Evolutionary conservation across 2,329 filamentous ascomycete species (phyloP).

Genomic region (Aspergillus aculeatinus): DNA sequence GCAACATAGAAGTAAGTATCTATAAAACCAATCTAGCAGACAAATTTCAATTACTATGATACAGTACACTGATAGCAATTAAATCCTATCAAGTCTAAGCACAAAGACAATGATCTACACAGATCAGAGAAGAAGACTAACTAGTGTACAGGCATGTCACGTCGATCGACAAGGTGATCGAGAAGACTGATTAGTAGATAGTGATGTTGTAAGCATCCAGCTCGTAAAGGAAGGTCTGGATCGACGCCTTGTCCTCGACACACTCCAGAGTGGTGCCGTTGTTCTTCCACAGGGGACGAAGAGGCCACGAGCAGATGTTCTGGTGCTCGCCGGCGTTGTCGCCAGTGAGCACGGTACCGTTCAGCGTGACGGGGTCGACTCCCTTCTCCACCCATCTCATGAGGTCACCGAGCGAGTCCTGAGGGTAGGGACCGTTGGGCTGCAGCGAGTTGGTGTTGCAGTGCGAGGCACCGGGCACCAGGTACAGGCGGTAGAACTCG

Average conservation of each 20-base stretch:
- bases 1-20: no score
- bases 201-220: not conserved
- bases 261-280: not conserved
- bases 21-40: no score
- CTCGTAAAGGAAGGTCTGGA: not conserved
- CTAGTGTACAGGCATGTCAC: no score
- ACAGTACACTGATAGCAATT: no score
- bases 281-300: slow-evolving; percentile 21
- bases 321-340: slow-evolving; percentile 30
- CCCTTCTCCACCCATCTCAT: slow-evolving; percentile 56
- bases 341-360: slow-evolving; percentile 39
- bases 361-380: slow-evolving; percentile 45
- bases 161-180: no score
- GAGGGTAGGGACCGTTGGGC: slow-evolving; percentile 45
- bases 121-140: no score
- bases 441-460: slow-evolving; percentile 50
- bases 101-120: no score
- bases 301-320: slow-evolving; percentile 37
- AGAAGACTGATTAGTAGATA: not conserved
- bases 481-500: slow-evolving; percentile 58
- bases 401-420: slow-evolving; percentile 48
- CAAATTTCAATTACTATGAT: no score
- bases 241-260: not conserved
- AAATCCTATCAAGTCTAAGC: no score
- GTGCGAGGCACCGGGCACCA: slow-evolving; percentile 55